Percentiles rank a stretch among this genome's conserved stretches.
Evolutionary conservation across 169 alveolate genomes (phyloP).

Genomic region (Perkinsus olseni): DNA sequence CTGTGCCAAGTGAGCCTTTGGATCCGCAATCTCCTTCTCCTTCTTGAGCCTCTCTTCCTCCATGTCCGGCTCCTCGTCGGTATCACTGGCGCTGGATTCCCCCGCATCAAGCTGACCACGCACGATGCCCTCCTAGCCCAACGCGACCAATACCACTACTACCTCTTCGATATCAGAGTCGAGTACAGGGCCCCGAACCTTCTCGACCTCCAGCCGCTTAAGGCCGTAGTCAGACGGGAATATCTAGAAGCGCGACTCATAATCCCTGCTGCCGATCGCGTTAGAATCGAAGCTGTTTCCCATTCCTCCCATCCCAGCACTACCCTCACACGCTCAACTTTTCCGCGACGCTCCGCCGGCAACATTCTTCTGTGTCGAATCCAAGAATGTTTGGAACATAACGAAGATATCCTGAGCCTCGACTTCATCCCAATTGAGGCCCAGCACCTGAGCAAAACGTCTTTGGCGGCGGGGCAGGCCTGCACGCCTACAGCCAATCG

Average conservation of each 20-base stretch:
- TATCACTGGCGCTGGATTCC: neutral
- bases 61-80: neutral
- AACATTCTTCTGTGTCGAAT: conserved; percentile 4
- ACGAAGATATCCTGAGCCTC: conserved; percentile 63
- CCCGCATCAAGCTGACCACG: neutral
- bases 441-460: conserved; percentile 26
- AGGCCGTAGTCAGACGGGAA: conserved; percentile 70
- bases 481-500: neutral
- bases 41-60: neutral
- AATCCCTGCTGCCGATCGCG: too few relatives aligned
- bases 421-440: conserved; percentile 71
- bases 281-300: too few relatives aligned
- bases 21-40: neutral
- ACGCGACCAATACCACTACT: neutral
- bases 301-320: conserved; percentile 12
- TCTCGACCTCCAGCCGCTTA: conserved; percentile 63
- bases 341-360: conserved; percentile 48
- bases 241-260: conserved; percentile 36
- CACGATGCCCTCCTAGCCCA: neutral
- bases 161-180: neutral
- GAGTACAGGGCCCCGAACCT: conserved; percentile 56
- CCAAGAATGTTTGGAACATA: conserved; percentile 48
- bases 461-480: neutral
- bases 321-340: neutral
- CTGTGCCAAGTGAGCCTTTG: neutral